These are phyloP conservation scores for Penicillium desertorum DNA, from an alignment of 495 filamentous ascomycete species.

Conservation along the genomic window DNA sequence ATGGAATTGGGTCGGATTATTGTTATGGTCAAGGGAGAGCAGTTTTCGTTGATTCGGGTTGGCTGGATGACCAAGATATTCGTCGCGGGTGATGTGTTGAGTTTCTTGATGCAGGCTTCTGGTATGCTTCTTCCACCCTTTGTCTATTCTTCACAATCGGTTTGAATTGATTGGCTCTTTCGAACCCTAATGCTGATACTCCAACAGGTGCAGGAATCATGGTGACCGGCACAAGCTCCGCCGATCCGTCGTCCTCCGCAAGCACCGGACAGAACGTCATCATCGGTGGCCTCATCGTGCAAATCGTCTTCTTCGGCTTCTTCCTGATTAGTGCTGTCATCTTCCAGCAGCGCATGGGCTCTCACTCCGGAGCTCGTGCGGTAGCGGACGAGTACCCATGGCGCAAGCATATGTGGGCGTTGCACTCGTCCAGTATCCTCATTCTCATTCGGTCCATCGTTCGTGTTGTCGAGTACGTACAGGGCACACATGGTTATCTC, in stretches of 20 bases:
- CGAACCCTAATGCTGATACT: neutral
- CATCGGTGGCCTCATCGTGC: conserved; percentile 46
- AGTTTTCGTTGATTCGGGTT: conserved; percentile 37
- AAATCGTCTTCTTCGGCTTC: conserved; percentile 54
- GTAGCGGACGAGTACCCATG: conserved; percentile 39
- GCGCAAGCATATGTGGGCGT: conserved; percentile 49
- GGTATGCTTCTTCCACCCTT: neutral
- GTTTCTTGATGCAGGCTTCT: conserved; percentile 41
- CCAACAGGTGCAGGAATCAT: conserved; percentile 32
- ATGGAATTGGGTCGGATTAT: conserved; percentile 56
- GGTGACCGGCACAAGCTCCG: conserved; percentile 7
- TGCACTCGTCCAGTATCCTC: conserved; percentile 53
- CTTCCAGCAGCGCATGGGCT: conserved; percentile 36
- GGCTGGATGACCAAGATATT: conserved; percentile 51
- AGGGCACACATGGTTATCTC: conserved; percentile 53
- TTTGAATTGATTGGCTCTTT: too few relatives aligned
- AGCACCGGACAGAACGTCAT: conserved; percentile 38
- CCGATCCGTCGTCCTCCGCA: neutral
- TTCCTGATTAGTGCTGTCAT: conserved; percentile 49
- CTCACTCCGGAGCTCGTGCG: conserved; percentile 22
- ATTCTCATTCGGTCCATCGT: conserved; percentile 64
- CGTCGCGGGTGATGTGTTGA: conserved; percentile 37
- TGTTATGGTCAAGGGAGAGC: conserved; percentile 36
- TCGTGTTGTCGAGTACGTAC: conserved; percentile 60
- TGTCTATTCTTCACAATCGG: neutral